Percentiles rank a stretch among this genome's conserved stretches.
These are phyloP conservation scores for Aquilaria sinensis DNA, from an alignment of 345 rosid genomes.

Conservation along the genomic window DNA sequence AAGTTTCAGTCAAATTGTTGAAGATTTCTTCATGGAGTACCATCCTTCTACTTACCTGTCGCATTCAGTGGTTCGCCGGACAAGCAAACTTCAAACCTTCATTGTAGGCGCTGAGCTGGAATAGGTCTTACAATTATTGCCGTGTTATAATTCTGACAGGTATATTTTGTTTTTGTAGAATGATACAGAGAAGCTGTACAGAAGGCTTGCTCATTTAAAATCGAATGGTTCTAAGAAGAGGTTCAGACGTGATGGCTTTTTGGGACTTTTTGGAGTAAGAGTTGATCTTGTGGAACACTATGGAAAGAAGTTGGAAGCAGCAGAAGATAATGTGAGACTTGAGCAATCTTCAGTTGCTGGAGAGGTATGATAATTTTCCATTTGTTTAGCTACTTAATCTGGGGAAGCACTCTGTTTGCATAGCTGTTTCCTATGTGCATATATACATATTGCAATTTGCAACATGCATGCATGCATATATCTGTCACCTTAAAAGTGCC, in stretches of 20 bases:
- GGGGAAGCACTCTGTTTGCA: too few species aligned
- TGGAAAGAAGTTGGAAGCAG: conserved; percentile 57
- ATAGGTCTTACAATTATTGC: conserved; percentile 3
- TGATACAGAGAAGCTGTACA: conserved; percentile 57
- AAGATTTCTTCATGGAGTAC: conserved; percentile 67
- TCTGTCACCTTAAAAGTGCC: too few species aligned
- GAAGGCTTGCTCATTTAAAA: conserved; percentile 48
- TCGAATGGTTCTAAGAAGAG: conserved; percentile 30
- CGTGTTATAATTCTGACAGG: conserved; percentile 4
- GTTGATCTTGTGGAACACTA: conserved; percentile 55
- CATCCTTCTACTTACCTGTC: conserved; percentile 84
- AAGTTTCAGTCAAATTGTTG: conserved; percentile 58
- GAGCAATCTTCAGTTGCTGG: conserved; percentile 47
- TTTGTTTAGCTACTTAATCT: background rate
- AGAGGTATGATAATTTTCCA: conserved; percentile 33
- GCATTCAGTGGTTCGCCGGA: conserved; percentile 49
- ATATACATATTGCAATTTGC: too few species aligned
- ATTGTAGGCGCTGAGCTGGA: conserved; percentile 40
- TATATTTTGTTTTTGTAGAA: conserved; percentile 31
- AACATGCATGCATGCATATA: too few species aligned
- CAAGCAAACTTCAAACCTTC: conserved; percentile 56
- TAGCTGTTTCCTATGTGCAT: too few species aligned
- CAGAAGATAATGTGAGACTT: conserved; percentile 55
- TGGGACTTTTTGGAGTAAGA: conserved; percentile 75
- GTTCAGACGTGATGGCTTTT: conserved; percentile 49